Evolutionary conservation across 2,329 filamentous ascomycete species (phyloP).

Genomic region (Xylariaceae sp.): DNA sequence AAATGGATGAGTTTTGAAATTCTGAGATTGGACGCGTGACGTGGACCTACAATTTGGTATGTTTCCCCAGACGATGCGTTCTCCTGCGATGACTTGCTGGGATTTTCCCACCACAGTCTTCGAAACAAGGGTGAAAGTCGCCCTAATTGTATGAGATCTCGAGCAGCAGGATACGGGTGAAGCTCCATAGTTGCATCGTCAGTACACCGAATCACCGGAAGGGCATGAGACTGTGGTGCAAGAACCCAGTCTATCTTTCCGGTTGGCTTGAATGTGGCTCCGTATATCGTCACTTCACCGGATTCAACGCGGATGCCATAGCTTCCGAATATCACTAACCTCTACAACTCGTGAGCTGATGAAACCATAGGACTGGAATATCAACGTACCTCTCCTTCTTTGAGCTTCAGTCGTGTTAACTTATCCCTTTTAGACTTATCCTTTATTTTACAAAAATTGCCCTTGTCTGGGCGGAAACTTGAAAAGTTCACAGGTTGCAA

Average conservation of each 20-base stretch:
- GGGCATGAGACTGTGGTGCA: conserved; percentile 62
- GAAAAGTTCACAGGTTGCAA: conserved; percentile 23
- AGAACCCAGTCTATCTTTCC: conserved; percentile 51
- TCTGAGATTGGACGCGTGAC: not conserved
- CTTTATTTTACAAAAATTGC: conserved; percentile 24
- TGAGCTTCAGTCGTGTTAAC: conserved; percentile 24
- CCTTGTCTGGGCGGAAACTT: conserved; percentile 28
- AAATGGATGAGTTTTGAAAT: conserved; percentile 23
- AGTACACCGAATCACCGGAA: conserved; percentile 58
- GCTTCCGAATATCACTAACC: conserved; percentile 60
- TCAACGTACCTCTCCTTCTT: conserved; percentile 29
- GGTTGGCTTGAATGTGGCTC: conserved; percentile 53
- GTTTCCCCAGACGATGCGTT: conserved; percentile 27
- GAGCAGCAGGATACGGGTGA: conserved; percentile 45
- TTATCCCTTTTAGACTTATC: conserved; percentile 21
- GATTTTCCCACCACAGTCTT: conserved; percentile 56
- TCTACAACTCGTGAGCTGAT: conserved; percentile 35
- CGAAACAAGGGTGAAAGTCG: conserved; percentile 61
- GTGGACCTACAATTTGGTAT: conserved; percentile 46
- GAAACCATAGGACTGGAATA: conserved; percentile 10
- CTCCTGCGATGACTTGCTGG: conserved; percentile 26
- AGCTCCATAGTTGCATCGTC: conserved; percentile 51
- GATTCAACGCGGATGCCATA: conserved; percentile 58
- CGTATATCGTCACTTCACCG: conserved; percentile 61
- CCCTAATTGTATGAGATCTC: conserved; percentile 49